Conservation (phyloP, 2,329 filamentous ascomycete genomes). For the Paramyrothecium sp. region DNA sequence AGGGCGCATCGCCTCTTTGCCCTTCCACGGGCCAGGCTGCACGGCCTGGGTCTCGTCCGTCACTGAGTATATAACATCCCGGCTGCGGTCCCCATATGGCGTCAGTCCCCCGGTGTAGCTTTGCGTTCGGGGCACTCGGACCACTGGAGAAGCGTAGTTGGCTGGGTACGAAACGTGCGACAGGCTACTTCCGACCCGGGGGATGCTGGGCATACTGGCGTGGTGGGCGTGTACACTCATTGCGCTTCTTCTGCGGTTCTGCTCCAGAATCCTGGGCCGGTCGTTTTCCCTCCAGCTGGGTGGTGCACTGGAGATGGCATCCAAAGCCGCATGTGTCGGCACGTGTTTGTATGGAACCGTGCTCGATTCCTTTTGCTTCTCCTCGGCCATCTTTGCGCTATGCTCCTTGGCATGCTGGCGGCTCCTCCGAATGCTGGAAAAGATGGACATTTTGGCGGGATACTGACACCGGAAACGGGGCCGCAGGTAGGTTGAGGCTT, state of each 20-base stretch:
- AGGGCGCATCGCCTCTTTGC: constrained; percentile 38
- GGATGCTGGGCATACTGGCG: constrained; percentile 33
- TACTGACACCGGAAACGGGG: neutral
- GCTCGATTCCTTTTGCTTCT: constrained; percentile 38
- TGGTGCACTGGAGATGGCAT: constrained; percentile 55
- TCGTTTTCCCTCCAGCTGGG: constrained; percentile 48
- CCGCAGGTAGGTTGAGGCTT: neutral
- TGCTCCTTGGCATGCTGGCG: constrained; percentile 56
- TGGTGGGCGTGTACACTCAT: constrained; percentile 40
- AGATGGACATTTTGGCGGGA: constrained; percentile 50
- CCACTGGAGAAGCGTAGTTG: constrained; percentile 35
- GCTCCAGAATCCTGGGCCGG: constrained; percentile 44
- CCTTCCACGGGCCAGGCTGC: constrained; percentile 32
- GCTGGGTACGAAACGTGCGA: constrained; percentile 47
- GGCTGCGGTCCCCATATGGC: constrained; percentile 24
- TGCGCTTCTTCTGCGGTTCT: constrained; percentile 48
- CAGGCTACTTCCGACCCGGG: constrained; percentile 47
- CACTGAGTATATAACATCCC: constrained; percentile 28
- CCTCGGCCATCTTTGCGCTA: constrained; percentile 45
- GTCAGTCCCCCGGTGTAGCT: constrained; percentile 39
- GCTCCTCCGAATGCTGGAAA: constrained; percentile 50
- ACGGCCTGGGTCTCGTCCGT: constrained; percentile 20
- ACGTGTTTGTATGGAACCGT: constrained; percentile 54
- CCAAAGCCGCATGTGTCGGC: constrained; percentile 59
- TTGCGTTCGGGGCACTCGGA: constrained; percentile 39